Percentiles rank a stretch among this genome's conserved stretches.
phyloP scores from a whole-genome alignment of 2,329 filamentous ascomycete species.

The Hypoxylon sp. region DNA sequence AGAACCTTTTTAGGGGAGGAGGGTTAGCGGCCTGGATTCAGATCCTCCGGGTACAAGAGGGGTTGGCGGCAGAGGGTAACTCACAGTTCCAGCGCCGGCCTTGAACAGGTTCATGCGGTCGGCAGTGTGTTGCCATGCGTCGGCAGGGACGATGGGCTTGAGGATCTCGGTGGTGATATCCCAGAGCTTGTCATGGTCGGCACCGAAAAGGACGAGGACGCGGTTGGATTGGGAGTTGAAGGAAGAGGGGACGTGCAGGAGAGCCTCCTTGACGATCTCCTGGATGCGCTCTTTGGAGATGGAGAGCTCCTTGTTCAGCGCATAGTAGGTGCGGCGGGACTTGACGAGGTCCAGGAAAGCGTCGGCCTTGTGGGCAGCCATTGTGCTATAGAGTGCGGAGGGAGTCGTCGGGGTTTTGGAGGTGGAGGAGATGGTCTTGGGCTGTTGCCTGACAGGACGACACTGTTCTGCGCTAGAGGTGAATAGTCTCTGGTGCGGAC shows the following conservation, averaged over 20 bases:
- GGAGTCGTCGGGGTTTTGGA: conserved; percentile 11
- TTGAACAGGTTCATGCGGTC: conserved; percentile 69
- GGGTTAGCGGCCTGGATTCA: background rate
- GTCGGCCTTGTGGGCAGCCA: conserved; percentile 62
- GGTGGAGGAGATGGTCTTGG: conserved; percentile 11
- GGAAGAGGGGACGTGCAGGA: conserved; percentile 80
- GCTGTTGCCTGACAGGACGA: conserved; percentile 26
- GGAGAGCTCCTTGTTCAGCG: conserved; percentile 74
- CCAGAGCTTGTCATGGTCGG: conserved; percentile 92
- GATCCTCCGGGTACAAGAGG: background rate
- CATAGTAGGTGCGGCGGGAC: conserved; percentile 78
- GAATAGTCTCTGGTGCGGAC: conserved; percentile 46
- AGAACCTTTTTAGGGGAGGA: conserved; percentile 67
- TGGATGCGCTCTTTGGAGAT: conserved; percentile 71
- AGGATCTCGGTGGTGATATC: conserved; percentile 76
- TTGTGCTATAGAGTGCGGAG: conserved; percentile 49
- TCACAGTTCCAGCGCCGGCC: conserved; percentile 81
- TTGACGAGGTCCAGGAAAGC: conserved; percentile 75
- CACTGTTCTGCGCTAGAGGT: conserved; percentile 42
- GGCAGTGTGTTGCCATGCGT: conserved; percentile 70
- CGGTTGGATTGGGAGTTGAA: conserved; percentile 94
- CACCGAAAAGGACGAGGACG: conserved; percentile 81
- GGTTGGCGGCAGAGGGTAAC: conserved; percentile 51
- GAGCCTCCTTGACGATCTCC: conserved; percentile 74
- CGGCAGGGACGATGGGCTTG: conserved; percentile 76